Percentiles rank a stretch among this genome's conserved stretches.
Evolutionary conservation across 345 rosid genomes (phyloP).

Genomic region (Leavenworthia alabamica): DNA sequence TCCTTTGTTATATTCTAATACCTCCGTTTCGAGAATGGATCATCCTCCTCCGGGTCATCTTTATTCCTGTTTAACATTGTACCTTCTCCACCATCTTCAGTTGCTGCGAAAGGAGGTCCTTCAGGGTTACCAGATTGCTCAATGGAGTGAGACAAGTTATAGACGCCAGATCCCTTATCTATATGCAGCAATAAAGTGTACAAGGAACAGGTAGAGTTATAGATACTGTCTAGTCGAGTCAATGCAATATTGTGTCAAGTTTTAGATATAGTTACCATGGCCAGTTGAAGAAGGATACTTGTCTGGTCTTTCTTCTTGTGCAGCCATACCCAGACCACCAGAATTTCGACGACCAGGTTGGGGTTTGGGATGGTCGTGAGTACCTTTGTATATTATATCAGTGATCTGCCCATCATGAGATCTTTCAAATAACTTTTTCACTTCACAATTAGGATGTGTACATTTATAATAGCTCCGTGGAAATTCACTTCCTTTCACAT

Average conservation of each 20-base stretch:
- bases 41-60: constrained; percentile 64
- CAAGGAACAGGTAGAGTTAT: neutral
- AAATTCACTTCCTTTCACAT: constrained; percentile 92
- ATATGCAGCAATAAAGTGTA: constrained; percentile 16
- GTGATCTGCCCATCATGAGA: constrained; percentile 83
- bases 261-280: constrained; percentile 46
- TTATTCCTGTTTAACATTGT: constrained; percentile 16
- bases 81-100: constrained; percentile 48
- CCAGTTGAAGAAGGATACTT: constrained; percentile 37
- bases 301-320: constrained; percentile 67
- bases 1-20: constrained; percentile 14
- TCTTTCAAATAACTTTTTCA: constrained; percentile 85
- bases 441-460: constrained; percentile 93
- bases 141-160: constrained; percentile 38
- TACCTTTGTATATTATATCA: constrained; percentile 90
- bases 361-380: constrained; percentile 93
- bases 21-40: constrained; percentile 79
- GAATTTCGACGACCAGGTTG: constrained; percentile 66
- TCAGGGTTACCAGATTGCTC: constrained; percentile 53
- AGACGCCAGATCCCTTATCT: constrained; percentile 49
- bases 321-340: constrained; percentile 46
- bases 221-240: neutral
- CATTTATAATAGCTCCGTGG: constrained; percentile 98
- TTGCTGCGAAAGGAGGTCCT: constrained; percentile 45
- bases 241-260: too few relatives aligned